Base-by-base conservation (phyloP, 148 eudicot genomes). In the Nepenthes gracilis region DNA sequence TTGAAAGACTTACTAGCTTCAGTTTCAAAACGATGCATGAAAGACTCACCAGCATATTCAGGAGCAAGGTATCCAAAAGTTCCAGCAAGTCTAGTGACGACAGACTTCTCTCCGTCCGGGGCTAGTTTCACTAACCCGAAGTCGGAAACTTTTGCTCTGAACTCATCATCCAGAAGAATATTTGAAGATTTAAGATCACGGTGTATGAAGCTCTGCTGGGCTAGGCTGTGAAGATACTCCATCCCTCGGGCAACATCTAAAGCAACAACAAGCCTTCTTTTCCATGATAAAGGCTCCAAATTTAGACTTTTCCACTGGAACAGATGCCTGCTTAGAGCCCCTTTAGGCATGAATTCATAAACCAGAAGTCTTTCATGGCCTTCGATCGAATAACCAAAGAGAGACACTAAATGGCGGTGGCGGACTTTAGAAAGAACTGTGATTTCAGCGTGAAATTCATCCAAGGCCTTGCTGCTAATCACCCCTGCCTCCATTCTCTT, bases 1-100 rank as follows among this genome's bases (percentile, higher is more conserved):
- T 23, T 23, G 23, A 23, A 23, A 23, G 23, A 23, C 23, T 23
- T 23, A 23, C 23, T 23, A 23, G 23, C 23, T 23, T 23, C 23
- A 23, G 23, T 23, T 23, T 23, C 23, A 23, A 23, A 23, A 23
- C 23, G 23, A 23, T 23, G 23, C 23, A 23, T 23, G 23, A 23
- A 23, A 23, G 23, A 23, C 74, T 60, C 75, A 87, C 95, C 90
- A 56, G 95, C 95, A 72, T 87, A 87, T 69, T 87, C 95, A 12
- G 95, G 90, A 47, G 95, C 95, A 69, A 87, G 83, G 67, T 83
- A 86, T 34, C 94, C 89, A 54, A 86, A 86, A n/a, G 86, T 86
- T 43, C 94, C 89, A 1, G 94, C 95, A 65, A 87, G 87, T 74
- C 81, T 84, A 34, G 95, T 87, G 9, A 75, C 78, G 33, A 87